Evolutionary conservation across 345 rosid genomes (phyloP).

Genomic region (Moringa oleifera): DNA sequence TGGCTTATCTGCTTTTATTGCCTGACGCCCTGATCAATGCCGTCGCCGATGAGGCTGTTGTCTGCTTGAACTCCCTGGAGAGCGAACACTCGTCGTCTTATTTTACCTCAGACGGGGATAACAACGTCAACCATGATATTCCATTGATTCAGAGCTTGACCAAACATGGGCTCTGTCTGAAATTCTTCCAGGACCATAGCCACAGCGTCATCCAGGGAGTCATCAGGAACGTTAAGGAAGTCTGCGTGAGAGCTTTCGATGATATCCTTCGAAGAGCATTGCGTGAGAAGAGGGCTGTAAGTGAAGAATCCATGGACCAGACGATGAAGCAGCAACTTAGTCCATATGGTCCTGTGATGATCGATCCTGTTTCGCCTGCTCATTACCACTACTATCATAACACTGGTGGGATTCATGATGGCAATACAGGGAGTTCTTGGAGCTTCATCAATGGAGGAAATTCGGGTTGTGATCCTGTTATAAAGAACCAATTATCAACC

Average conservation of each 20-base stretch:
- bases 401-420: not conserved
- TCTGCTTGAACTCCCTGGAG: conserved; percentile 36
- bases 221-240: conserved; percentile 21
- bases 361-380: not conserved
- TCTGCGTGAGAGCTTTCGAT: conserved; percentile 45
- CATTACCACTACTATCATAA: not conserved
- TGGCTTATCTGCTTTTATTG: conserved; percentile 17
- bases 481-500: no score
- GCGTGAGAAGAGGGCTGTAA: not conserved
- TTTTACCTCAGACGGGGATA: not conserved
- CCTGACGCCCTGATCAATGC: conserved; percentile 29
- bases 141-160: conserved; percentile 31
- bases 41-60: conserved; percentile 50
- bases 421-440: no score
- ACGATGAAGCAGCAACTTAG: not conserved
- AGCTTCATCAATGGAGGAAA: conserved; percentile 5
- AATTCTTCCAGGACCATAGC: conserved; percentile 33
- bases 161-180: conserved; percentile 20
- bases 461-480: not conserved
- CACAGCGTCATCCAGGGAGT: conserved; percentile 15
- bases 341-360: not conserved
- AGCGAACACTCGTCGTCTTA: conserved; percentile 10
- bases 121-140: not conserved
- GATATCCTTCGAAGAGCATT: conserved; percentile 25
- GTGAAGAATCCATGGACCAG: not conserved